phyloP scores from a whole-genome alignment of 2,329 filamentous ascomycete species.

The Claviceps sp. region DNA sequence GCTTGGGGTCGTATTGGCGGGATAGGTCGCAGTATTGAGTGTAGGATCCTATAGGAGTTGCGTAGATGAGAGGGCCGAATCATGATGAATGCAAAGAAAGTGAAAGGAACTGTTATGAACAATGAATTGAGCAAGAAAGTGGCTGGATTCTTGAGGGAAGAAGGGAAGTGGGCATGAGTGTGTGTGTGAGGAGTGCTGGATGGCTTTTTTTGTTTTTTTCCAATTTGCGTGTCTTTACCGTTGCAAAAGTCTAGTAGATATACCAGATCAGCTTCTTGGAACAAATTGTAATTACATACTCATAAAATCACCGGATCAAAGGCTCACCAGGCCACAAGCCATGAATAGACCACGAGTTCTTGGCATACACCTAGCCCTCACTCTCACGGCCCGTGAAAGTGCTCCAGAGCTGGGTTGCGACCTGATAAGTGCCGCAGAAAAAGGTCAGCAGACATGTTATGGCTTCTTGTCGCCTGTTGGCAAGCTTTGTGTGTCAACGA shows the following conservation, averaged over 20 bases:
- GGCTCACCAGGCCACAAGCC: slow-evolving; percentile 38
- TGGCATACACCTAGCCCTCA: slow-evolving; percentile 43
- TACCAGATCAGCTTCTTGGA: no score
- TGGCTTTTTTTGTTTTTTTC: no score
- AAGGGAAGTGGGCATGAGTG: not conserved
- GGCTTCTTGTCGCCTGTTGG: not conserved
- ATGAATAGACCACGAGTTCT: slow-evolving; percentile 44
- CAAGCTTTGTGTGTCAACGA: no score
- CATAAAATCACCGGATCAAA: not conserved
- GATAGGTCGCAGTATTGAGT: slow-evolving; percentile 54
- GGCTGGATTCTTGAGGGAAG: slow-evolving; percentile 7
- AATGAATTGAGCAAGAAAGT: slow-evolving; percentile 5
- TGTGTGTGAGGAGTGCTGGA: no score
- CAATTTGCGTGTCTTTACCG: slow-evolving; percentile 11
- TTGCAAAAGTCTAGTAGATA: slow-evolving; percentile 28
- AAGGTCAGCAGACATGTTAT: not conserved
- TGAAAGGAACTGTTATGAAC: no score
- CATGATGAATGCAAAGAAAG: no score
- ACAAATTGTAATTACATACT: no score
- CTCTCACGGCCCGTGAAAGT: slow-evolving; percentile 48
- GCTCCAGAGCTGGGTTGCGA: slow-evolving; percentile 52
- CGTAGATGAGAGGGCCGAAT: no score
- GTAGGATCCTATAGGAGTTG: slow-evolving; percentile 33
- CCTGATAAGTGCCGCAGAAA: slow-evolving; percentile 10
- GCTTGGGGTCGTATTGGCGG: slow-evolving; percentile 50